Evolutionary conservation across 2,329 filamentous ascomycete species (phyloP).

Genomic region (Fusarium sp.): DNA sequence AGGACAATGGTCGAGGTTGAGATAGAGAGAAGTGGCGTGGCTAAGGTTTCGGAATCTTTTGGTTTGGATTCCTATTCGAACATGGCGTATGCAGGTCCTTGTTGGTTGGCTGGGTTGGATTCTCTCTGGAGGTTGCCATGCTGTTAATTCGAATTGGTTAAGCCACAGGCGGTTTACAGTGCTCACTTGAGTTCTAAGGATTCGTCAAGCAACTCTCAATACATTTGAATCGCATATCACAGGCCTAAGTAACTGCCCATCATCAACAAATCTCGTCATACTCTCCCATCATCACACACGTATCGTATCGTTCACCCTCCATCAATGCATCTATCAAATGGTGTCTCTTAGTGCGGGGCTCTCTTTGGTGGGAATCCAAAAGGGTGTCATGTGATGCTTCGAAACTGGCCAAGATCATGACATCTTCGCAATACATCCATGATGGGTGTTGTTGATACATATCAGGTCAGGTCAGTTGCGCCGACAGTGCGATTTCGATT

Average conservation of each 20-base stretch:
- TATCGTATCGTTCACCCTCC: background rate
- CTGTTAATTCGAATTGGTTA: background rate
- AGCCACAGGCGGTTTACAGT: background rate
- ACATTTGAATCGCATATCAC: conserved; percentile 9
- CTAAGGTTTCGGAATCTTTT: conserved; percentile 30
- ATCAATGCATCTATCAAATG: conserved; percentile 23
- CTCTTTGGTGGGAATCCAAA: conserved; percentile 9
- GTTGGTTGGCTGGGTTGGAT: background rate
- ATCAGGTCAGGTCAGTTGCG: conserved; percentile 14
- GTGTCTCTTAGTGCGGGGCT: conserved; percentile 24
- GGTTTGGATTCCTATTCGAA: background rate
- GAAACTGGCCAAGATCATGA: conserved; percentile 33
- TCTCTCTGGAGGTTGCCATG: background rate
- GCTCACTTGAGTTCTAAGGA: background rate
- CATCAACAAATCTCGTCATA: conserved; percentile 11
- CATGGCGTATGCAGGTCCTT: background rate
- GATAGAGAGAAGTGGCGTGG: conserved; percentile 8
- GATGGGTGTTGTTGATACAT: conserved; percentile 15
- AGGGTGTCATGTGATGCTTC: conserved; percentile 26
- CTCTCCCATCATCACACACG: conserved; percentile 23
- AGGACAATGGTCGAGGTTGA: background rate
- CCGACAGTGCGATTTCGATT: conserved; percentile 22
- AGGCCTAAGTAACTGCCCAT: conserved; percentile 11
- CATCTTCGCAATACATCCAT: conserved; percentile 23
- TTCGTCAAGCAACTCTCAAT: background rate